Conservation (phyloP, 805 yeast genomes). For the Soucietia sequanensis region DNA sequence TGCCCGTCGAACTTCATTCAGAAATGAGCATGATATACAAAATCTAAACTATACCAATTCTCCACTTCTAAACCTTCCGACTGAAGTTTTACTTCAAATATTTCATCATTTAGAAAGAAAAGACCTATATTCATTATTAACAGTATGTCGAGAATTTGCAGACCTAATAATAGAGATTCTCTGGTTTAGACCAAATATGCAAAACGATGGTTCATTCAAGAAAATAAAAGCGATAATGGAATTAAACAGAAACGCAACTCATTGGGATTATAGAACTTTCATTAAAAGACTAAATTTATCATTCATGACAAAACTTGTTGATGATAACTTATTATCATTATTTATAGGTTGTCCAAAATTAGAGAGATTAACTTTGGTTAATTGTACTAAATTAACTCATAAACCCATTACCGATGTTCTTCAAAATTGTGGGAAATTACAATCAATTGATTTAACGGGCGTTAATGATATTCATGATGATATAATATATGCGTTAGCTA, state of each 20-base stretch:
- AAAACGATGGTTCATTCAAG: constrained; percentile 45
- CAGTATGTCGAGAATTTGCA: constrained; percentile 82
- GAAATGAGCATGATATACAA: constrained; percentile 1
- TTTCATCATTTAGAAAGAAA: constrained; percentile 63
- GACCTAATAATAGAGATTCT: constrained; percentile 71
- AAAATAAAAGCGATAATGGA: constrained; percentile 57
- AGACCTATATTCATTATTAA: constrained; percentile 59
- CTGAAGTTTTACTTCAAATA: constrained; percentile 62
- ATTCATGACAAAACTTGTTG: constrained; percentile 64
- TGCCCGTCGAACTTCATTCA: not conserved
- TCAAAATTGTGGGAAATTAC: constrained; percentile 64
- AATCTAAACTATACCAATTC: constrained; percentile 23
- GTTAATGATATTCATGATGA: constrained; percentile 64
- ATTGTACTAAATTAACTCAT: constrained; percentile 66
- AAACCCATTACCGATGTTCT: constrained; percentile 61
- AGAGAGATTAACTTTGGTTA: constrained; percentile 83
- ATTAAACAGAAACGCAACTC: constrained; percentile 46
- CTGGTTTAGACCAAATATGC: constrained; percentile 85
- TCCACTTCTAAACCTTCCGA: constrained; percentile 49
- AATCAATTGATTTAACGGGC: constrained; percentile 85
- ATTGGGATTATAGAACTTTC: constrained; percentile 65
- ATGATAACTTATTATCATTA: constrained; percentile 58
- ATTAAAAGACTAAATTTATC: constrained; percentile 81
- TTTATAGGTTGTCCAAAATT: constrained; percentile 71
- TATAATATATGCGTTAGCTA: constrained; percentile 65